A percentile compares a stretch with the other conserved stretches of the same genome.
phyloP scores from a whole-genome alignment of 345 rosid species.

The Ailanthus altissimus region DNA sequence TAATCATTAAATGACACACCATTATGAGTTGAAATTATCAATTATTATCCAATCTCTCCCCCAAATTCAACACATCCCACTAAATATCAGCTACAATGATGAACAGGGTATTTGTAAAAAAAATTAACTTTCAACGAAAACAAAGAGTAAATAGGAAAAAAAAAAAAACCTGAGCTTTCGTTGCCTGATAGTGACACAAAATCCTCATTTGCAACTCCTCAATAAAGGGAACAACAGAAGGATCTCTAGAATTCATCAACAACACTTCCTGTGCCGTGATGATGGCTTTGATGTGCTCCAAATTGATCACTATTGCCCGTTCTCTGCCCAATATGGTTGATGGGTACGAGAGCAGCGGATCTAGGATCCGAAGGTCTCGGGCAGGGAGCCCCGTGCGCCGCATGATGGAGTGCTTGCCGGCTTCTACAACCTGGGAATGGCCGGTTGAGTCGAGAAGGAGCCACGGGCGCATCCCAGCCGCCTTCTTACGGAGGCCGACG shows the following conservation, averaged over 20 bases:
- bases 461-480: slow-evolving; percentile 68
- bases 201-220: slow-evolving; percentile 72
- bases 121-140: background rate
- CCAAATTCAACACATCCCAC: background rate
- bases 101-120: background rate
- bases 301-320: slow-evolving; percentile 80
- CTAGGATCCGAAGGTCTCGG: slow-evolving; percentile 86
- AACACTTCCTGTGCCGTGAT: slow-evolving; percentile 86
- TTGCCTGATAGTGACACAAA: slow-evolving; percentile 58
- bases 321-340: slow-evolving; percentile 87
- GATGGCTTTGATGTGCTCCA: slow-evolving; percentile 95
- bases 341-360: slow-evolving; percentile 89
- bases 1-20: background rate
- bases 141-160: background rate
- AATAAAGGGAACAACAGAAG: slow-evolving; percentile 74
- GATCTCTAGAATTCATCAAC: slow-evolving; percentile 79
- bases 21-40: background rate
- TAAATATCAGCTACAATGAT: background rate
- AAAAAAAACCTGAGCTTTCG: slow-evolving; percentile 58
- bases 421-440: slow-evolving; percentile 54
- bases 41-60: background rate
- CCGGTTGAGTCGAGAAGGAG: slow-evolving; percentile 63
- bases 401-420: slow-evolving; percentile 87
- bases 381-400: slow-evolving; percentile 90
- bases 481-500: slow-evolving; percentile 58